A percentile compares a stretch with the other conserved stretches of the same genome.
Evolutionary conservation across 805 yeast species (phyloP).

Genomic region (Geotrichum ghanense): DNA sequence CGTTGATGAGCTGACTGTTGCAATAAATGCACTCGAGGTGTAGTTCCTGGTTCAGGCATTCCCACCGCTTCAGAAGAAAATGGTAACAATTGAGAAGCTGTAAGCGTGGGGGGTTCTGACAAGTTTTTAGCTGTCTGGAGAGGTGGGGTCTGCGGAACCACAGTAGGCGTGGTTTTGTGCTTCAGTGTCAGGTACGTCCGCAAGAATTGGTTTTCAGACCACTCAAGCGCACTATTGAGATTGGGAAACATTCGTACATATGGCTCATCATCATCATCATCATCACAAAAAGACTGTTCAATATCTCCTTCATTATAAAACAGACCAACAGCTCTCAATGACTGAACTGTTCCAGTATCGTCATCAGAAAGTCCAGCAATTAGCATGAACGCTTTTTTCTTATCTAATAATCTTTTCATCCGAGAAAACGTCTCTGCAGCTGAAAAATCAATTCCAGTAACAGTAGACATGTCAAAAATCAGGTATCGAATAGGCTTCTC

Average conservation of each 20-base stretch:
- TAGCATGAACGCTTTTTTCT: constrained; percentile 58
- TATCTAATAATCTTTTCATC: constrained; percentile 63
- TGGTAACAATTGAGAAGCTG: background rate
- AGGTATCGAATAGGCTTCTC: constrained; percentile 61
- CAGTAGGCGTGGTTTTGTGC: constrained; percentile 13
- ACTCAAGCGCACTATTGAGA: constrained; percentile 80
- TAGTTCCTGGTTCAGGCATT: constrained; percentile 3
- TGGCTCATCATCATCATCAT: constrained; percentile 19
- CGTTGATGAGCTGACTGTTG: constrained; percentile 23
- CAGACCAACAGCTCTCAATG: constrained; percentile 74
- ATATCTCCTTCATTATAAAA: constrained; percentile 34
- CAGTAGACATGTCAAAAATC: constrained; percentile 75
- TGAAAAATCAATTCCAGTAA: constrained; percentile 72
- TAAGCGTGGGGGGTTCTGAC: background rate
- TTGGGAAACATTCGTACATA: constrained; percentile 57
- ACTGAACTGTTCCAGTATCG: constrained; percentile 52
- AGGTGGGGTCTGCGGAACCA: too few relatives aligned
- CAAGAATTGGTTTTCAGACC: constrained; percentile 91
- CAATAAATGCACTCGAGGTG: constrained; percentile 22
- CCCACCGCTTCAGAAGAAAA: background rate
- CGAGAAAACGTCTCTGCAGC: constrained; percentile 94
- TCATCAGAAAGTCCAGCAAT: constrained; percentile 70
- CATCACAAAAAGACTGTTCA: constrained; percentile 26
- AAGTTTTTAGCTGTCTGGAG: background rate
- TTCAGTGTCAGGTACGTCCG: constrained; percentile 37